A percentile compares a stretch with the other conserved stretches of the same genome.
Conservation (phyloP, 2,329 filamentous ascomycete genomes). For the Hymenoscyphus fructigenus region DNA sequence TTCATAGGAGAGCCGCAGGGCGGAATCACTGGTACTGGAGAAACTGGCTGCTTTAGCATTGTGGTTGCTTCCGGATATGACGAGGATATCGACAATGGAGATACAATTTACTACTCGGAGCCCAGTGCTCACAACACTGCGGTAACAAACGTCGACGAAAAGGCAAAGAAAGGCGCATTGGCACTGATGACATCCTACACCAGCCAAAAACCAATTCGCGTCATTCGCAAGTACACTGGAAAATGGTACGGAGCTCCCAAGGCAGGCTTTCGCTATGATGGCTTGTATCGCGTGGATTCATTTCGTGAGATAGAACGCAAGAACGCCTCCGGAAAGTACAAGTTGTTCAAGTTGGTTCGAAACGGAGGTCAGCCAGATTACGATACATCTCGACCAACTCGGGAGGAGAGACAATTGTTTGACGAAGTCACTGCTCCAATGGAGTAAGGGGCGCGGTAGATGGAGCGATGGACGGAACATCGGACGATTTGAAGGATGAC, state of each 20-base stretch:
- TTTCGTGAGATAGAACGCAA: not conserved
- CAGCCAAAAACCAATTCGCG: slow-evolving; percentile 8
- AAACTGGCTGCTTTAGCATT: slow-evolving; percentile 9
- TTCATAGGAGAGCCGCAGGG: not conserved
- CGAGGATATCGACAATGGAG: slow-evolving; percentile 8
- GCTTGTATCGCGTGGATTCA: slow-evolving; percentile 1
- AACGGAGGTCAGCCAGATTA: not conserved
- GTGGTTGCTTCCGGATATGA: slow-evolving; percentile 5
- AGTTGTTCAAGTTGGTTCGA: slow-evolving; percentile 3
- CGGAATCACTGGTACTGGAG: slow-evolving; percentile 1
- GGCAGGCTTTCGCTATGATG: slow-evolving; percentile 12
- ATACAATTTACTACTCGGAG: slow-evolving; percentile 7
- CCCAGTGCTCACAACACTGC: slow-evolving; percentile 2
- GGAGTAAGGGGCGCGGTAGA: not conserved
- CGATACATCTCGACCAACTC: not conserved
- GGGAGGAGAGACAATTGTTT: not conserved
- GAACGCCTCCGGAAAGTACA: not conserved
- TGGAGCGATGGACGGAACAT: not conserved
- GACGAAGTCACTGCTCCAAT: not conserved
- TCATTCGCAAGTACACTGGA: slow-evolving; percentile 3
- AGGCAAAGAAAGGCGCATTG: not conserved
- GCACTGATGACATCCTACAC: not conserved
- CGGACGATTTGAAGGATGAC: not conserved
- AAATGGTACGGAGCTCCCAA: slow-evolving; percentile 6
- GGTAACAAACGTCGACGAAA: not conserved